Base-by-base conservation (phyloP, 768 basidiomycete genomes). In the Boletus reticulatus region DNA sequence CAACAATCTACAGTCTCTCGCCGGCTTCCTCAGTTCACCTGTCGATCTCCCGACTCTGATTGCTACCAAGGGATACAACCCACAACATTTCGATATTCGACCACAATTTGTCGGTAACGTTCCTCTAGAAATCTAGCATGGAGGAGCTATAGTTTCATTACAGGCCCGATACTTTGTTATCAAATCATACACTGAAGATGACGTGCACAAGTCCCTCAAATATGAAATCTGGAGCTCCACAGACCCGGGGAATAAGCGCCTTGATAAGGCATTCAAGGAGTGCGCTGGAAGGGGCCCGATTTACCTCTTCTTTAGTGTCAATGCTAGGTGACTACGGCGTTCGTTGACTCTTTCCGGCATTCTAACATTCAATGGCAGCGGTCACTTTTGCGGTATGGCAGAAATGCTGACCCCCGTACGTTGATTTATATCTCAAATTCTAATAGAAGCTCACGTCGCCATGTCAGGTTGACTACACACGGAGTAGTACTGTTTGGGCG, bases 201-300 rank as follows among this genome's bases (percentile, higher is more conserved):
- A 99, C 67, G 96, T 99, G 1, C 96, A 98, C 76, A 99, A 99
- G 72, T 95, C 92, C 16, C 80, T 97, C 65, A 96, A 96, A 66
- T 95, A 96, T 62, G 94, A 96, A 71, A 97, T 98, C 47, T 97
- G 95, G 95, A 93, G 92, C 57, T 96, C 94, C 10, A 97, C 95
- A 0, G 93, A 94, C 68, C 90, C 94, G 1, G 97, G 97, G 3
- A 99, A 99, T 69, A 97, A 98, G 75, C 81, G 97, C 36, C 84
- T 99, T 16, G 96, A 99, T 70, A 92, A 93, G 69, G 97, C 96
- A 0, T 98, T 97, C 81, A 92, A 93, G 68, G 97, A 98, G 70
- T 90, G 84, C n/a, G 84, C 83, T 11, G 89, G 90, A 29, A 80
- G 92, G 37, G 94, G 94, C 1, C 95, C 97, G 0, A 96, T 98